Percentiles rank a stretch among this genome's conserved stretches.
Conservation (phyloP, 805 yeast genomes). For the Ogataea ganodermae region DNA sequence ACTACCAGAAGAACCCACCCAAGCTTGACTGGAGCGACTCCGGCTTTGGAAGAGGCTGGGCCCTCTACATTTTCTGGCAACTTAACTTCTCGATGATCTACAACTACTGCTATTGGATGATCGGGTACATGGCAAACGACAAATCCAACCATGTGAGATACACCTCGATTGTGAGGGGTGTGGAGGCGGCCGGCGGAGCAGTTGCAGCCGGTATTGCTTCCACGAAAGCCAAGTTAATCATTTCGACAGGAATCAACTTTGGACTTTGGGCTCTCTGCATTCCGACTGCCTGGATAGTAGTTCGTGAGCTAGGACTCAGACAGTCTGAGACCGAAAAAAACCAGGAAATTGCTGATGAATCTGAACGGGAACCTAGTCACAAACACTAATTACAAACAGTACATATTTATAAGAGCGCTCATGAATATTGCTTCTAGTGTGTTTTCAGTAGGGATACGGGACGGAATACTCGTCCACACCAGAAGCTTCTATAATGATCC, state of each 20-base stretch:
- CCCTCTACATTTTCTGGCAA: constrained; percentile 11
- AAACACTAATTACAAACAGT: background rate
- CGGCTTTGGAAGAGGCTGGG: constrained; percentile 12
- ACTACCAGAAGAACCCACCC: constrained; percentile 6
- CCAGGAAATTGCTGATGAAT: too few relatives aligned
- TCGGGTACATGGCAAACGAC: constrained; percentile 2
- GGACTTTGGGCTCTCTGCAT: background rate
- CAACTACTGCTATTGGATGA: constrained; percentile 6
- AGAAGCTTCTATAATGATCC: background rate
- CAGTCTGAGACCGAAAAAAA: background rate
- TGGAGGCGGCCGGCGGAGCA: constrained; percentile 1
- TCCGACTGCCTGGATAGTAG: constrained; percentile 1
- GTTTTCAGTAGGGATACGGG: background rate
- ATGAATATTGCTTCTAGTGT: background rate
- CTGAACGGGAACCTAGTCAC: too few relatives aligned
- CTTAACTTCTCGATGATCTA: constrained; percentile 4
- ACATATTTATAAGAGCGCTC: background rate
- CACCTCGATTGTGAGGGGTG: constrained; percentile 3
- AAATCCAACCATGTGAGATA: constrained; percentile 2
- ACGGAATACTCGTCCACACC: background rate
- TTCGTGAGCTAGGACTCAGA: background rate
- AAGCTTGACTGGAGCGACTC: constrained; percentile 9
- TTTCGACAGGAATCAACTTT: background rate
- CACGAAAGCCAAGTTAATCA: background rate
- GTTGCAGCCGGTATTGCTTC: constrained; percentile 1